phyloP scores from a whole-genome alignment of 176 grass and related monocot species.

The Metroxylon sagu region DNA sequence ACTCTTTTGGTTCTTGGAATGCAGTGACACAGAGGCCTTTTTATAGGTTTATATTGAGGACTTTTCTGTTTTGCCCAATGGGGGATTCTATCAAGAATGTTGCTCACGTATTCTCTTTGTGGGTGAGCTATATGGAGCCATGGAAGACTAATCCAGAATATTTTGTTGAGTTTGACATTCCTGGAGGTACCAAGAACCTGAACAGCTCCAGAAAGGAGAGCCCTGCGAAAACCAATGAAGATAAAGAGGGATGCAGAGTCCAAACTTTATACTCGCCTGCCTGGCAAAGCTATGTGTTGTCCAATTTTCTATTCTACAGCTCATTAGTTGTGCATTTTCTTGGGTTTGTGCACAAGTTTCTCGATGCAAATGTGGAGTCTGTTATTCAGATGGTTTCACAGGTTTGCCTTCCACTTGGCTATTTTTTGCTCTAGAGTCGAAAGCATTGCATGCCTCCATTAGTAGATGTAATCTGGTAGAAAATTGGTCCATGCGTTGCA shows the following conservation, averaged over 20 bases:
- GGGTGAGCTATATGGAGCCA: constrained; percentile 75
- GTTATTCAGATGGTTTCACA: constrained; percentile 63
- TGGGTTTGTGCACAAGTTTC: constrained; percentile 81
- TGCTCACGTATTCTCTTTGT: constrained; percentile 55
- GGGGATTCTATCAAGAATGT: constrained; percentile 46
- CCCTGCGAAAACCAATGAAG: neutral
- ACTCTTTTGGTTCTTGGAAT: constrained; percentile 43
- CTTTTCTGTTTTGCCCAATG: constrained; percentile 65
- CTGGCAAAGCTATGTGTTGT: constrained; percentile 58
- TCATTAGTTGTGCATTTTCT: constrained; percentile 82
- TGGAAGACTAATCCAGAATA: constrained; percentile 60
- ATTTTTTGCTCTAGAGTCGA: too few relatives aligned
- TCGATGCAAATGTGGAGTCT: constrained; percentile 58
- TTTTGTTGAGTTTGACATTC: constrained; percentile 35
- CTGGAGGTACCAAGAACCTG: constrained; percentile 10
- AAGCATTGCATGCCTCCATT: too few relatives aligned
- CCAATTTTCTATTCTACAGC: constrained; percentile 91
- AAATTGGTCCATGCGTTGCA: too few relatives aligned
- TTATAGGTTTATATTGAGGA: constrained; percentile 71
- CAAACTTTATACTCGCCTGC: constrained; percentile 31
- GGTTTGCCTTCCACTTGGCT: constrained; percentile 26
- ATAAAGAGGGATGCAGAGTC: constrained; percentile 9
- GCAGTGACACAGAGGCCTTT: constrained; percentile 55
- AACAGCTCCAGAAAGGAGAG: constrained; percentile 9
- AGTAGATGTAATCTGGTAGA: too few relatives aligned